Conservation (phyloP, 169 alveolate species). For the Theileria parva region DNA sequence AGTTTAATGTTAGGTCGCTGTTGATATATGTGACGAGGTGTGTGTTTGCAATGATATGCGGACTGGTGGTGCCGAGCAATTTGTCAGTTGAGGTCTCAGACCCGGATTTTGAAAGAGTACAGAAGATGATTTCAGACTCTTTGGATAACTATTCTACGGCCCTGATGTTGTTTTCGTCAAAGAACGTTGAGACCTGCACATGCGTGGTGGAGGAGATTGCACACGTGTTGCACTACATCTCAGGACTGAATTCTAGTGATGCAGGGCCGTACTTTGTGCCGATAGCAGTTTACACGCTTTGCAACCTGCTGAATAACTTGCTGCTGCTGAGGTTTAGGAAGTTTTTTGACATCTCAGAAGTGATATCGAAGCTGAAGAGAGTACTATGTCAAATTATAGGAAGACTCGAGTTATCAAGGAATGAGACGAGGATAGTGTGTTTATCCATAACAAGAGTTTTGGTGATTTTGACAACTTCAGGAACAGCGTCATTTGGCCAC, state of each 20-base stretch:
- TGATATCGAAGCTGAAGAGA: conserved; percentile 34
- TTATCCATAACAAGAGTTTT: conserved; percentile 34
- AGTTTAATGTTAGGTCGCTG: conserved; percentile 28
- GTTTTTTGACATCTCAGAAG: conserved; percentile 15
- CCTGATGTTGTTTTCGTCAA: conserved; percentile 30
- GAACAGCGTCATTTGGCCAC: conserved; percentile 21
- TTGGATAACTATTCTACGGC: conserved; percentile 38
- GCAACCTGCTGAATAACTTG: conserved; percentile 54
- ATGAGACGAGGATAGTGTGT: conserved; percentile 36
- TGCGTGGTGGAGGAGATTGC: conserved; percentile 41
- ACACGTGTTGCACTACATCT: conserved; percentile 20
- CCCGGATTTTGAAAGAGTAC: conserved; percentile 6
- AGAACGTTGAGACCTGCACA: conserved; percentile 20
- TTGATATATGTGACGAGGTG: conserved; percentile 27
- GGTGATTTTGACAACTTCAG: conserved; percentile 46
- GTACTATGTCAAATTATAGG: conserved; percentile 12
- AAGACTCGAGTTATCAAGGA: conserved; percentile 33
- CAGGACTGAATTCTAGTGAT: conserved; percentile 32
- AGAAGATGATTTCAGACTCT: conserved; percentile 32
- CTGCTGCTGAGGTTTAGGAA: conserved; percentile 43
- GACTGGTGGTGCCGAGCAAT: conserved; percentile 17
- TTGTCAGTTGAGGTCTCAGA: conserved; percentile 2
- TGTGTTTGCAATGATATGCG: conserved; percentile 38
- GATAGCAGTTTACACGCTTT: conserved; percentile 38
- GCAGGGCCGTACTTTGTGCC: conserved; percentile 23